Conservation (phyloP, 2,329 filamentous ascomycete species). For the Torrubiella hemipterigena region DNA sequence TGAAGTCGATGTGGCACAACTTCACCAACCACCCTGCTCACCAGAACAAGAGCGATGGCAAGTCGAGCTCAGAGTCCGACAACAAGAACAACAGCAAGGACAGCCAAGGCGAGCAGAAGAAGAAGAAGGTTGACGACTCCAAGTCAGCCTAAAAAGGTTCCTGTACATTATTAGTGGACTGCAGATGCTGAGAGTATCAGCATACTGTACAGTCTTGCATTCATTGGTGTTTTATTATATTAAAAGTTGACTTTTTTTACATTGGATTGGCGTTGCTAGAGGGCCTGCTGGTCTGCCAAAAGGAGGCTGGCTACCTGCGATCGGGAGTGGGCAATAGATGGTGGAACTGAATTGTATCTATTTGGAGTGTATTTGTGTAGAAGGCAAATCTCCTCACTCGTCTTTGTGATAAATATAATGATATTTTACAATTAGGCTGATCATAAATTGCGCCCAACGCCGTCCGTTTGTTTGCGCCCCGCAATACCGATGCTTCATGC, state of each 20-base stretch:
- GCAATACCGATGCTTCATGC: too few species aligned
- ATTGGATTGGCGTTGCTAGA: too few species aligned
- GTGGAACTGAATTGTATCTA: too few species aligned
- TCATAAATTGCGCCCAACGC: too few species aligned
- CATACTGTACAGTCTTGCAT: not conserved
- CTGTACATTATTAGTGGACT: conserved; percentile 4
- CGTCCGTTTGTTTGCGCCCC: not conserved
- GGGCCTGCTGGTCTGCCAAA: too few species aligned
- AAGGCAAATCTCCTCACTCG: too few species aligned
- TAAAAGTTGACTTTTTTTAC: not conserved
- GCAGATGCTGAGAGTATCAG: too few species aligned
- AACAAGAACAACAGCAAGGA: conserved; percentile 12
- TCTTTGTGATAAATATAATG: too few species aligned
- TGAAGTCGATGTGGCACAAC: conserved; percentile 89
- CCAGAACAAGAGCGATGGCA: conserved; percentile 22
- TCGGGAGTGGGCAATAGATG: too few species aligned
- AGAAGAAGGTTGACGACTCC: conserved; percentile 10
- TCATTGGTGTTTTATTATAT: conserved; percentile 1
- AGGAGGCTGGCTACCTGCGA: too few species aligned
- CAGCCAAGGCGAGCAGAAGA: conserved; percentile 5
- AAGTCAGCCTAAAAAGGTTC: conserved; percentile 10
- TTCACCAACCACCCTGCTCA: conserved; percentile 65
- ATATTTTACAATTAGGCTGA: too few species aligned
- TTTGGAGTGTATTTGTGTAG: too few species aligned
- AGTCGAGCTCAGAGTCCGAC: conserved; percentile 11